Percentiles rank a stretch among this genome's conserved stretches.
Conservation (phyloP, 345 rosid genomes). For the Brassica juncea region DNA sequence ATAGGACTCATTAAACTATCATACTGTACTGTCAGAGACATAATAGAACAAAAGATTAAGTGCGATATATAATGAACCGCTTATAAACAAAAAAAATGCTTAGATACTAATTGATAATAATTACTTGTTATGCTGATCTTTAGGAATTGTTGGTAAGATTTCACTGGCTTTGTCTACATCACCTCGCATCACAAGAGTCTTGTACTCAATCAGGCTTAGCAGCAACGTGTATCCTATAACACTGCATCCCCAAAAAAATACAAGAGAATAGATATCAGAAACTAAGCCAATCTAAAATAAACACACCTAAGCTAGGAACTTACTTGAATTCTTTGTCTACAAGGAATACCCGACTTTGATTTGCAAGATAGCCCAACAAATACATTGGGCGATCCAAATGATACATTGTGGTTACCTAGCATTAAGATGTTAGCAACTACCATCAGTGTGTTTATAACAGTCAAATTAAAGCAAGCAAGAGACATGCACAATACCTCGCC, state of each 20-base stretch:
- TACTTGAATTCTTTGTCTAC: slow-evolving; percentile 2
- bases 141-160: not conserved
- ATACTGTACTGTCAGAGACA: slow-evolving; percentile 13
- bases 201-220: slow-evolving; percentile 1
- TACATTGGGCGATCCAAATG: slow-evolving; percentile 1
- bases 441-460: slow-evolving; percentile 7
- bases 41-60: slow-evolving; percentile 4
- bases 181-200: not conserved
- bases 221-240: not conserved
- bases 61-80: not conserved
- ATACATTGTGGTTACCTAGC: slow-evolving; percentile 3
- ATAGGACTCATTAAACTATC: not conserved
- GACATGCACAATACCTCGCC: slow-evolving; percentile 73
- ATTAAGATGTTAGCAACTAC: slow-evolving; percentile 17
- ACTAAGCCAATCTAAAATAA: not conserved
- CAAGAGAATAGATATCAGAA: not conserved
- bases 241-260: slow-evolving; percentile 1
- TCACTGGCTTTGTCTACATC: not conserved
- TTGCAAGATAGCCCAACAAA: slow-evolving; percentile 2
- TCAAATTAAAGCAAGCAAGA: slow-evolving; percentile 18
- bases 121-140: not conserved
- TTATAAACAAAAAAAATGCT: slow-evolving; percentile 3
- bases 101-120: not conserved
- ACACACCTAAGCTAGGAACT: not conserved
- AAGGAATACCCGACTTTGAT: not conserved